Evolutionary conservation across 768 basidiomycete genomes (phyloP).

Genomic region (Austroboletus eburneus): DNA sequence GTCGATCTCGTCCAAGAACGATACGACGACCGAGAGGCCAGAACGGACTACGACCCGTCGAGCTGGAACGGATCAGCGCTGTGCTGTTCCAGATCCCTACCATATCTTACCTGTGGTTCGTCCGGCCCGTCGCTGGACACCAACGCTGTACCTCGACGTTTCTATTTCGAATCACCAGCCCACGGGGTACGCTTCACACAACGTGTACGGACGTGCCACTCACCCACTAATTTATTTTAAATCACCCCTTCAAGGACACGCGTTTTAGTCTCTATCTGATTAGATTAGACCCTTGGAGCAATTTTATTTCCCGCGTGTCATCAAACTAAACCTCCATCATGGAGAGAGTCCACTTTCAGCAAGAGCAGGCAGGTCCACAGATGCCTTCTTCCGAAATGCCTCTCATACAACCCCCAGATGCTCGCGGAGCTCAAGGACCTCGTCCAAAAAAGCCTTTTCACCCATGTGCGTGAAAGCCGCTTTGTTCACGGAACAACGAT

Average conservation of each 20-base stretch:
- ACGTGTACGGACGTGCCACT: slow-evolving; percentile 1
- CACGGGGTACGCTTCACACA: not conserved
- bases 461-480: slow-evolving; percentile 47
- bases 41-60: slow-evolving; percentile 3
- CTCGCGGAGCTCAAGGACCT: slow-evolving; percentile 94
- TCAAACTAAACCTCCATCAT: slow-evolving; percentile 38
- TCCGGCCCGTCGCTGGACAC: too few relatives aligned
- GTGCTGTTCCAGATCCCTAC: slow-evolving; percentile 1
- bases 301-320: slow-evolving; percentile 7
- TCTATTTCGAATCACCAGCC: slow-evolving; percentile 4
- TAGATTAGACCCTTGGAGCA: slow-evolving; percentile 13
- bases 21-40: slow-evolving; percentile 3
- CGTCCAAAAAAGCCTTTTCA: slow-evolving; percentile 80
- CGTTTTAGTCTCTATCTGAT: slow-evolving; percentile 4
- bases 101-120: not conserved
- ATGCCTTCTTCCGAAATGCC: not conserved
- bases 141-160: slow-evolving; percentile 4
- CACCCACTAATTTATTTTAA: not conserved
- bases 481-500: not conserved
- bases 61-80: slow-evolving; percentile 2
- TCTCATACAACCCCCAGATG: slow-evolving; percentile 49
- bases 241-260: not conserved
- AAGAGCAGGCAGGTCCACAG: slow-evolving; percentile 65
- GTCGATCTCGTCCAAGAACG: not conserved
- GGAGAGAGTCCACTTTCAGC: slow-evolving; percentile 93